Conservation (phyloP, 768 basidiomycete species). For the Serpula lacrymans region DNA sequence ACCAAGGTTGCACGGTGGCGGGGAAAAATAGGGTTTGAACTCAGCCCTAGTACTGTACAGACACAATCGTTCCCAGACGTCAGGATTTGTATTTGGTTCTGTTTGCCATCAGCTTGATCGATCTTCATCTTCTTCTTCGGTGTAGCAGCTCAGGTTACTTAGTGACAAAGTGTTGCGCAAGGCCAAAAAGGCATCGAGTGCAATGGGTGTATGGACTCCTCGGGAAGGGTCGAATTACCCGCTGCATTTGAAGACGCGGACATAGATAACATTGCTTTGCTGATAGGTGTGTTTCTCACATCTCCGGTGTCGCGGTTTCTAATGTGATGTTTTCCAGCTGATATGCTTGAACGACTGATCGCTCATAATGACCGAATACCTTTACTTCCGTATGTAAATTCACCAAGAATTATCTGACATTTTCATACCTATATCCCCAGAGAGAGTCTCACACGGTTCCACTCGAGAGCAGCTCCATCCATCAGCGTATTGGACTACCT, state of each 20-base stretch:
- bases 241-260: constrained; percentile 80
- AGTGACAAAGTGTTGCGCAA: constrained; percentile 15
- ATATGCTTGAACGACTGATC: constrained; percentile 95
- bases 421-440: constrained; percentile 37
- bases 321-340: constrained; percentile 49
- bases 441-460: constrained; percentile 91
- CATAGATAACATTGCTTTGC: constrained; percentile 78
- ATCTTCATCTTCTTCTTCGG: constrained; percentile 1
- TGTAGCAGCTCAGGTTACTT: neutral
- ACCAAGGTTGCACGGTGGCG: constrained; percentile 21
- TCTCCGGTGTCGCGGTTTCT: constrained; percentile 16
- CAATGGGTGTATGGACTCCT: constrained; percentile 84
- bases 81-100: constrained; percentile 30
- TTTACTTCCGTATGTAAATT: constrained; percentile 75
- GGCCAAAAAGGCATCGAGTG: constrained; percentile 39
- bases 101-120: constrained; percentile 24
- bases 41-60: constrained; percentile 61
- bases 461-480: constrained; percentile 85
- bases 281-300: constrained; percentile 64
- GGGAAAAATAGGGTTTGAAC: constrained; percentile 51
- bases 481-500: constrained; percentile 93
- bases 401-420: constrained; percentile 13
- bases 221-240: constrained; percentile 76
- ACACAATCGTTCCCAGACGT: constrained; percentile 10
- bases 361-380: constrained; percentile 95